A percentile compares a stretch with the other conserved stretches of the same genome.
These are phyloP conservation scores for Aspergillus cejpii DNA, from an alignment of 2,329 filamentous ascomycete genomes.

Conservation along the genomic window DNA sequence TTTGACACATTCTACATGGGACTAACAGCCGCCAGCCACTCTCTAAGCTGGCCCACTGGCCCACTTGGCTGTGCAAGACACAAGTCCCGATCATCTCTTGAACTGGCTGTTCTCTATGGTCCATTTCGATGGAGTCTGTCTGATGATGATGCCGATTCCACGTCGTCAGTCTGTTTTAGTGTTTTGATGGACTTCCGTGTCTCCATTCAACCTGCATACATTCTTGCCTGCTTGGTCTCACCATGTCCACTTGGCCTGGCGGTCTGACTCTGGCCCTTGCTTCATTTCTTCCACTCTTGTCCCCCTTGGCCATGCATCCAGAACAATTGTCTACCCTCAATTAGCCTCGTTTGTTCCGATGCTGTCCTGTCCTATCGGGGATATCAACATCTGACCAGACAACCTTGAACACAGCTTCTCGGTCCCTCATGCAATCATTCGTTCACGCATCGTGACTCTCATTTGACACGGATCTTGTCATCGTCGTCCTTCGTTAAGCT, in stretches of 20 bases:
- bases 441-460: not conserved
- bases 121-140: not conserved
- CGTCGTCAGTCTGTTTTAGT: not conserved
- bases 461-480: not conserved
- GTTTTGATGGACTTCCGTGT: not conserved
- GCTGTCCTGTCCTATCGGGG: not conserved
- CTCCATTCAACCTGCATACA: not conserved
- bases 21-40: not conserved
- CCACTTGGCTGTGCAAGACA: too few relatives aligned
- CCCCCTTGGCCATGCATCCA: not conserved
- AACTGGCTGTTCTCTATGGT: not conserved
- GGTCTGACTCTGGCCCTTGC: slow-evolving; percentile 1
- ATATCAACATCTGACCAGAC: not conserved
- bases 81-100: not conserved
- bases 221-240: not conserved
- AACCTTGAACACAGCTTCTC: not conserved
- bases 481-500: not conserved
- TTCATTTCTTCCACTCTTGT: not conserved
- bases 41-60: not conserved
- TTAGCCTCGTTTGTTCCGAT: not conserved
- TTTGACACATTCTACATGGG: not conserved
- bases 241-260: too few relatives aligned
- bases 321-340: not conserved
- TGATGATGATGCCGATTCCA: not conserved
- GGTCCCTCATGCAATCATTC: not conserved